Evolutionary conservation across 495 filamentous ascomycete genomes (phyloP), one percentile per base, ranked within the genome.

Genomic region (Polyplosphaeria fusca): DNA sequence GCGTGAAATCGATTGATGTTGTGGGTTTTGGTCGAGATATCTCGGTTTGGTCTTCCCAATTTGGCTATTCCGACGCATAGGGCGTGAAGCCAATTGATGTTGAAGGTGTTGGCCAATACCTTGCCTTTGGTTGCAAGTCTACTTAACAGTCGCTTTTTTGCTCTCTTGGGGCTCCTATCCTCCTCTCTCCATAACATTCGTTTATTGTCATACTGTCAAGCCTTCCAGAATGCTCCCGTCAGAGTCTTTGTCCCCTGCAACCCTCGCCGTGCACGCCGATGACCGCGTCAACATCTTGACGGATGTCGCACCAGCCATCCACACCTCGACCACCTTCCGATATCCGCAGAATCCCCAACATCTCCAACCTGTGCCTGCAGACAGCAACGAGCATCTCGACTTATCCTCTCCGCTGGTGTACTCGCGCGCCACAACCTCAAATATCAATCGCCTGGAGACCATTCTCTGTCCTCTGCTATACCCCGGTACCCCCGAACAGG

Each of bases 321-420:
- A 95, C 69, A 78, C 92, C 61, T 86, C 89, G 40, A 94, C 91
- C 13, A 96, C 88, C 14, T 96, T 87, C 72, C 84, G 89, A 52
- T 97, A 96, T 68, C 54, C 52, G 20, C 51, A 42, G 35, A 20
- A 51, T 24, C 14, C 47, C 41, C 40, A 38, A 23, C 12, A 16
- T 3, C 61, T 65, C 26, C 19, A 48, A 2, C 61, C 61, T 22
- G 56, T 60, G 12, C 57, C 61, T 14, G 16, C 18, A 14, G 18
- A 40, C 1, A 47, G 50, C 46, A 51, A 58, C 16, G 56, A 58
- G 20, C 40, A 55, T 13, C 26, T 49, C 12, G 50, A 46, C 23
- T 39, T 60, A 13, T 27, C 22, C 24, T 22, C 64, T 26, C 39
- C 54, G 9, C 81, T 85, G 68, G 70, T 96, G 64, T 98, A 98